These are phyloP conservation scores for Biscutella laevigata DNA, from an alignment of 441 rosid species.

Conservation along the genomic window DNA sequence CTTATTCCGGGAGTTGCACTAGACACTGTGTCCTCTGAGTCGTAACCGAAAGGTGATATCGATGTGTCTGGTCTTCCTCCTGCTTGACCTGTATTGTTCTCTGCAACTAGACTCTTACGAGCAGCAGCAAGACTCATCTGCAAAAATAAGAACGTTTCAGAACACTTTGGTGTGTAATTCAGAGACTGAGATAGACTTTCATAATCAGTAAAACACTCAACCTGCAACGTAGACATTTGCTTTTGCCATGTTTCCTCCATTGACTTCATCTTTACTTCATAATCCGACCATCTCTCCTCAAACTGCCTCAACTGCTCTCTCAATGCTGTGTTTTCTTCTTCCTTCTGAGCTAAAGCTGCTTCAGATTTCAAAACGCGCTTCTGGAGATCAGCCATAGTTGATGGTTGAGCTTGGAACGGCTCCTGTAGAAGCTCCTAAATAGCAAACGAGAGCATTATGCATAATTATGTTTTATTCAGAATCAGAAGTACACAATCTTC, in stretches of 20 bases:
- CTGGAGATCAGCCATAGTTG: conserved; percentile 62
- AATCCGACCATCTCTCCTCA: conserved; percentile 70
- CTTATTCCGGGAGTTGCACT: conserved; percentile 59
- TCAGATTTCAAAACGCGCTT: conserved; percentile 63
- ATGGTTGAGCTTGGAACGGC: conserved; percentile 36
- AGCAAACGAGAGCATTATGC: conserved; percentile 12
- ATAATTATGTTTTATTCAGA: neutral
- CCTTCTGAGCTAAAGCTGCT: conserved; percentile 57
- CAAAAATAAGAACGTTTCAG: conserved; percentile 12
- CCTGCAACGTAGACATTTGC: conserved; percentile 84
- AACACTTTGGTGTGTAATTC: neutral
- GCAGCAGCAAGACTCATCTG: conserved; percentile 84
- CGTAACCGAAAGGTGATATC: conserved; percentile 50
- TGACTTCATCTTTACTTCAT: conserved; percentile 77
- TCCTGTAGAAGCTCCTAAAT: conserved; percentile 49
- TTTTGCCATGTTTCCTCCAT: conserved; percentile 93
- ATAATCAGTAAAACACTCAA: conserved; percentile 25
- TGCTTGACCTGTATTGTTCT: conserved; percentile 34
- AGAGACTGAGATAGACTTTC: neutral
- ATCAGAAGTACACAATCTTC: conserved; percentile 3
- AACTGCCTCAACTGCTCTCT: conserved; percentile 60
- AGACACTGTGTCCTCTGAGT: conserved; percentile 62
- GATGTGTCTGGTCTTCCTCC: conserved; percentile 49
- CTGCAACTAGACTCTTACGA: conserved; percentile 59
- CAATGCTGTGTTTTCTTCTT: conserved; percentile 67